Evolutionary conservation across 495 filamentous ascomycete species (phyloP), one percentile per base, ranked within the genome.

Genomic region (Aspergillus conjunctus): DNA sequence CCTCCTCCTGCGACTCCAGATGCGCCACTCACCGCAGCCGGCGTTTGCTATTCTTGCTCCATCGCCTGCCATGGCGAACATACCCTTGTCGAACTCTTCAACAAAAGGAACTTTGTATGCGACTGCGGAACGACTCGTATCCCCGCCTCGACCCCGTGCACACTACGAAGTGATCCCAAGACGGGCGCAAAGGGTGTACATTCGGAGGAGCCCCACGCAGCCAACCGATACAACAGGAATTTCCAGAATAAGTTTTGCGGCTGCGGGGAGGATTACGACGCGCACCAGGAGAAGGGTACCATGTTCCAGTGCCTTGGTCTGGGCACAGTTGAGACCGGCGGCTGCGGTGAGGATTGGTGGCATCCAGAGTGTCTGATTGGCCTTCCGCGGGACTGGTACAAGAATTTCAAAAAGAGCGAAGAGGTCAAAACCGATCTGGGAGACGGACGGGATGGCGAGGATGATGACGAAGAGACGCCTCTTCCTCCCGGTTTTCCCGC

Each of bases 311-410:
- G 95, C 71, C 71, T 98, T 2, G 92, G 92, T 0, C 81, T 99
- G 4, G 92, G 91, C 0, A 87, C 85, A 0, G 83, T 83, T 34
- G 88, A 88, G 64, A 87, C 88, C 4, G 91, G 91, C 9, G 92
- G 92, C 5, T 99, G 95, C 75, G 93, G 94, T 4, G 95, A 99
- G 77, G 95, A 99, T 72, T 99, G 95, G 95, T 99, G 92, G 82
- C 95, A 99, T 78, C 92, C 94, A 14, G 91, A 93, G 58, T 99
- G 95, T 70, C 73, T 99, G 12, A 85, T 97, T 52, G 94, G 95
- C 9, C 70, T 93, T 12, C 83, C 87, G 3, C 80, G 75, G 61
- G 81, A 81, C 64, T 80, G 71, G 81, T 67, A 74, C 39, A 75
- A 73, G 46, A 67, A 63, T 14, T 59, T 55, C 20, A 70, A 68